Evolutionary conservation across 208 protist genomes (phyloP).

Genomic region (Acanthamoeba sp.): DNA sequence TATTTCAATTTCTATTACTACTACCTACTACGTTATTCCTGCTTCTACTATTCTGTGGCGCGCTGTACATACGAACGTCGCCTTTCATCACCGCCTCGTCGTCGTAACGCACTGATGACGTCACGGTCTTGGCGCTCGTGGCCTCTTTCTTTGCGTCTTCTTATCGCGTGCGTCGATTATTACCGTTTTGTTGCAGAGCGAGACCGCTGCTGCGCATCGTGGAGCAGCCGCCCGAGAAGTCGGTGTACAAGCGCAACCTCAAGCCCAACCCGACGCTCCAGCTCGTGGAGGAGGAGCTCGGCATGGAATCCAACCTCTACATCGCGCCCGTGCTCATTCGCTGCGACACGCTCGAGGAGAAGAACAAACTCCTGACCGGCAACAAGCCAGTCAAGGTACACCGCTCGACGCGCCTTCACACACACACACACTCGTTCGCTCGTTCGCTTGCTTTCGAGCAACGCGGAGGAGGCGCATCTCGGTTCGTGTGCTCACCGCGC

Average conservation of each 20-base stretch:
- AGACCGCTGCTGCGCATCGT: constrained; percentile 76
- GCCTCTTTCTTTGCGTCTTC: too few relatives aligned
- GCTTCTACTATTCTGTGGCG: too few relatives aligned
- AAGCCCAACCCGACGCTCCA: constrained; percentile 81
- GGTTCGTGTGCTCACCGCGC: neutral
- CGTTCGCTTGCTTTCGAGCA: too few relatives aligned
- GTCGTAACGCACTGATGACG: too few relatives aligned
- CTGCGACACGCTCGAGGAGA: constrained; percentile 80
- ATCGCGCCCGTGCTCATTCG: constrained; percentile 69
- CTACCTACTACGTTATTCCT: too few relatives aligned
- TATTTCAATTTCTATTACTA: too few relatives aligned
- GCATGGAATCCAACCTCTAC: constrained; percentile 57
- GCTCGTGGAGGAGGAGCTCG: constrained; percentile 74
- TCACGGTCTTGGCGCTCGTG: too few relatives aligned
- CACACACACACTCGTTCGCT: neutral
- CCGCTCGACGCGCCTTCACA: neutral
- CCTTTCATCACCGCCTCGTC: too few relatives aligned
- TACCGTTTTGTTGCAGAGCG: neutral
- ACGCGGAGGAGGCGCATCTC: neutral
- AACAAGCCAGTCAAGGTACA: constrained; percentile 69
- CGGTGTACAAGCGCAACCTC: constrained; percentile 85
- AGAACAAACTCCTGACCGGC: constrained; percentile 80
- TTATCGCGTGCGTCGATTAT: too few relatives aligned
- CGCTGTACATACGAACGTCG: neutral
- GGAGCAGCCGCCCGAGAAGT: constrained; percentile 84